Base-by-base conservation (phyloP, 2,329 filamentous ascomycete species). In the Colletotrichum lindemuthianum region DNA sequence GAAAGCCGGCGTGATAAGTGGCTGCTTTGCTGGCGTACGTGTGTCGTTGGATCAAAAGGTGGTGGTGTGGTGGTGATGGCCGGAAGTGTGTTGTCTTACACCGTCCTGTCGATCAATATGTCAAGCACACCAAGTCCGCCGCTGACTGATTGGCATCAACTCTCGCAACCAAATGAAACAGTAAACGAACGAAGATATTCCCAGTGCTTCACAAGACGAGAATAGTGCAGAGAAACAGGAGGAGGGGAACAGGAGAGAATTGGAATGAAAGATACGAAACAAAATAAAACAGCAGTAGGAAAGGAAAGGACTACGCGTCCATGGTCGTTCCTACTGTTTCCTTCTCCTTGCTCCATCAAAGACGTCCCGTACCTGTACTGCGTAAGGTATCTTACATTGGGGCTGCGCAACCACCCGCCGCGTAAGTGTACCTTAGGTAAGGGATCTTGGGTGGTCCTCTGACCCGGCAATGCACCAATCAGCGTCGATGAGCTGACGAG, bases 401-500 rank as follows among this genome's bases (percentile, higher is more conserved):
- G 49, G 60, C 43, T 64, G 55, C 60, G 60, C 60, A 64, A 64
- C 60, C 60, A 40, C 41, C 41, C 40, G 8, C 24, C 24, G 24
- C 24, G 24, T 24, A 24, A 24, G 24, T 24, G 24, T 24, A 24
- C 24, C 24, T 24, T 24, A 24, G 24, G 24, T 24, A 24, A 24
- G 24, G 24, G 24, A 24, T 4, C 24, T 24, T 24, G 24, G 24
- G 24, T 24, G 24, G 24, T 24, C 24, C 24, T 24, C 24, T 24
- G 24, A 24, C 24, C 24, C 24, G 24, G 24, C 24, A 24, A 24
- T 24, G 24, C 24, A 58, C 71, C 75, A 77, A 77, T 76, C 66
- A 72, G 53, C 43, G 44, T 39, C 53, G 55, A 65, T 48, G 49
- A 73, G 75, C 73, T 77, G 72, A 77, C 75, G 75, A 77, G 74